Evolutionary conservation across 2,329 filamentous ascomycete species (phyloP), one percentile per base, ranked within the genome.

Genomic region (Cytospora schulzeri): DNA sequence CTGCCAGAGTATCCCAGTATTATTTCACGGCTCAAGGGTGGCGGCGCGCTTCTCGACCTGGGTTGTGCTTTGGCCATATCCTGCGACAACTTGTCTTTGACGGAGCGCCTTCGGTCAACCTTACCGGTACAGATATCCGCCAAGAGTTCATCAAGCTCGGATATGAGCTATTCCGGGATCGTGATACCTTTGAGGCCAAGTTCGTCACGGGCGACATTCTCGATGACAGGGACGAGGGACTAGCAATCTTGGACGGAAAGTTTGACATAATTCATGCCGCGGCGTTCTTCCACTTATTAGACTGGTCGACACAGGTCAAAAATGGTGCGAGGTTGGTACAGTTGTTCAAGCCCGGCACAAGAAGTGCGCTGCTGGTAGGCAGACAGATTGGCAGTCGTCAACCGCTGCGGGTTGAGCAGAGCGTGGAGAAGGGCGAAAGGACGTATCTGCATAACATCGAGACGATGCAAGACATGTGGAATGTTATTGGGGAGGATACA

Each of bases 41-140:
- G 73, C 19, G 72, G 68, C 1, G 70, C 56, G 2, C 62, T 76
- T 19, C 72, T 81, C 22, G 79, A 81, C 60, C 72, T 77, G 60
- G 79, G 76, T 11, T 81, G 79, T 71, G 78, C 67, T 76, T 81
- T 62, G 79, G 78, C 14, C 78, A 81, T 53, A 77, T 78, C 50
- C 73, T 81, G 54, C 77, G 80, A 24, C 77, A 79, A 64, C 71
- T 81, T 14, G 74, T 76, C 19, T 56, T 65, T 50, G 76, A 78
- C 57, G 78, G 78, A 6, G 77, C 72, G 2, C 78, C 78, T 3
- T 66, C 74, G 3, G 68, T 72, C 29, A 77, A 77, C 35, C 71
- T 80, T 0, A 73, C 71, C 55, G 79, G 78, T 28, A 71, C 72
- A 17, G 79, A 82, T 63, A 68, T 81, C 22, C 68, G 71, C 2